Base-by-base conservation (phyloP, 208 protist genomes). In the Strigomonas galati region DNA sequence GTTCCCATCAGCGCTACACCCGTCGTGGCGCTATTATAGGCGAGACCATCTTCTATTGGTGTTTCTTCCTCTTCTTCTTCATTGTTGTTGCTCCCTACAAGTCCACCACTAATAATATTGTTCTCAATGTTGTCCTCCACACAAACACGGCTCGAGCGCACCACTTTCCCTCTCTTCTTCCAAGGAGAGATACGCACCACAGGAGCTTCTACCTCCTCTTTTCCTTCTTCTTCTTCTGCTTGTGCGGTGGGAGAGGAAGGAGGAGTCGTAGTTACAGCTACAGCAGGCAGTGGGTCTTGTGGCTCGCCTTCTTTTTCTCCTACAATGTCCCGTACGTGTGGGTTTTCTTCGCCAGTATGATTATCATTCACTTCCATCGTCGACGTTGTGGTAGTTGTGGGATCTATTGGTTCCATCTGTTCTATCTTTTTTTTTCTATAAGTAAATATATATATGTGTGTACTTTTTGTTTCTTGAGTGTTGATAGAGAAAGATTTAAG, bases 391-490 rank as follows among this genome's bases (percentile, higher is more conserved):
- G 14, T 49, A 21, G 17, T n/a, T n/a, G 17, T 48, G 14, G 10
- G 10, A 48, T n/a, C 17, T 48, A 48, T n/a, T 17, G 10, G 10
- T 48, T 48, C 43, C 17, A 17, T 10, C 17, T 48, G 43, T 17
- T 17, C 17, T 48, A 10, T 48, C 43, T 17, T 48, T 48, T 48
- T 48, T 48, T 48, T 10, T 10, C 17, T 48, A n/a, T 48, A 48
- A 48, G 17, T 48, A n/a, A n/a, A 48, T 48, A 17, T n/a, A 48
- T 48, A 61, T 26, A 61, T 31, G 9, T 30, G 15, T 30, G 31
- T 44, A 26, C n/a, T 28, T 19, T 56, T 56, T 56, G 43, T 48
- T 48, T 48, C 43, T 48, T 48, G 43, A 40, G 7, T 35, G 27
- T 35, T 9, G 21, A 35, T 56, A 9, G 21, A 26, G 19, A 44